Evolutionary conservation across 345 rosid genomes (phyloP).

Genomic region (Syzygium oleosum): DNA sequence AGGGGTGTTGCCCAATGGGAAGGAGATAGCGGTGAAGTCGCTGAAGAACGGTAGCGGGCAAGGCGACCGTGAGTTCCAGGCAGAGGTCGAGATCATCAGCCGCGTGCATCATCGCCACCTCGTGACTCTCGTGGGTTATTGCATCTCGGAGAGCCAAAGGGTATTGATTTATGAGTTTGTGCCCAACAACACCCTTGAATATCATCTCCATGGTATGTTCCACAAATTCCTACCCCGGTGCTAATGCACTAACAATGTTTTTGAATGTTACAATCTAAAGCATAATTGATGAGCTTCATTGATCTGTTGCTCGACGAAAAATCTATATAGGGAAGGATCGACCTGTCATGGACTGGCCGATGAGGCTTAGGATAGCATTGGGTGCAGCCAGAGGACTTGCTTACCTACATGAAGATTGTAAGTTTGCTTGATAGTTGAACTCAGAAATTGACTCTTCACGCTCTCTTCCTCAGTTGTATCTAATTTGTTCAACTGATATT

Average conservation of each 20-base stretch:
- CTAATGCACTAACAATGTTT: neutral
- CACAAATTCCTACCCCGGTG: neutral
- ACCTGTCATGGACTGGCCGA: conserved; percentile 63
- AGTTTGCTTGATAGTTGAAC: neutral
- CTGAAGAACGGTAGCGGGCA: conserved; percentile 76
- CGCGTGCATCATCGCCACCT: conserved; percentile 93
- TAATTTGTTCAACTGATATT: neutral
- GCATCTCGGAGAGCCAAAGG: conserved; percentile 44
- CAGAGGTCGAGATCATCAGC: conserved; percentile 88
- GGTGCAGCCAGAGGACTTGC: conserved; percentile 96
- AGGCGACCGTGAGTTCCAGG: conserved; percentile 74
- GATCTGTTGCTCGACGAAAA: neutral
- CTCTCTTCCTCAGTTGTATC: neutral
- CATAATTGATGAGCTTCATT: neutral
- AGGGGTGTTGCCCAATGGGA: conserved; percentile 65
- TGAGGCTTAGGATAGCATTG: conserved; percentile 67
- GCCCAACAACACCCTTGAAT: conserved; percentile 69
- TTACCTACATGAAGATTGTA: conserved; percentile 96
- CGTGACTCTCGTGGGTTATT: conserved; percentile 84
- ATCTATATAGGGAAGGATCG: conserved; percentile 38
- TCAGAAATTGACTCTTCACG: neutral
- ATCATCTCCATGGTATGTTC: conserved; percentile 59
- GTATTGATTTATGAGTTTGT: conserved; percentile 69
- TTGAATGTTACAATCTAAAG: neutral
- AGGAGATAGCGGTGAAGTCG: conserved; percentile 82